Conservation (phyloP, 148 eudicot species). For the Polygonum aviculare region DNA sequence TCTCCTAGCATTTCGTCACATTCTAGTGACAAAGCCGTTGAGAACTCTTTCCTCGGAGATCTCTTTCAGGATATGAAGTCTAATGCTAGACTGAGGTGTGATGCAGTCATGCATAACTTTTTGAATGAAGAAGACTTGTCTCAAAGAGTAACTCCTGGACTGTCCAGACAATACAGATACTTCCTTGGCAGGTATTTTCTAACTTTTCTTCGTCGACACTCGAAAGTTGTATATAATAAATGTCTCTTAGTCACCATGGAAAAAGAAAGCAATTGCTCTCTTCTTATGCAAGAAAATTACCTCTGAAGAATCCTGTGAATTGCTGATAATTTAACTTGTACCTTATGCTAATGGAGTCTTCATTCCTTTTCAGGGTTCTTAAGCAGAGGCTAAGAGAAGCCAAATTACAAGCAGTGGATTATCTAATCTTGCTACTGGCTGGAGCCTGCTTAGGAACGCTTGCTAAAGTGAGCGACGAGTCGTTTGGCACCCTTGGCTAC, state of each 20-base stretch:
- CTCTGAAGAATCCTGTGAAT: background rate
- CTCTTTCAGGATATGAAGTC: constrained; percentile 36
- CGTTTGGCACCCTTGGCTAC: constrained; percentile 79
- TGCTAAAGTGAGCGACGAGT: constrained; percentile 67
- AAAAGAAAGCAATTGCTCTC: background rate
- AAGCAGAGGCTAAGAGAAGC: constrained; percentile 94
- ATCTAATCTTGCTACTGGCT: constrained; percentile 75
- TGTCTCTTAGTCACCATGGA: background rate
- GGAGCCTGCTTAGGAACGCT: constrained; percentile 91
- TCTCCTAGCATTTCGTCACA: constrained; percentile 31
- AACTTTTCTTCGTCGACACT: background rate
- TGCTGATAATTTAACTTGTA: background rate
- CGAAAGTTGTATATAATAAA: background rate
- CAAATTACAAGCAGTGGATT: constrained; percentile 75
- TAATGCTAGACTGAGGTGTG: constrained; percentile 30
- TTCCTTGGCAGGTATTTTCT: constrained; percentile 77
- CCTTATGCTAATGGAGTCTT: background rate
- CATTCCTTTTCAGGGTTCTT: constrained; percentile 37
- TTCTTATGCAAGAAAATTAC: background rate
- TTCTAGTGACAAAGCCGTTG: constrained; percentile 14
- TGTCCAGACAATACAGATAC: constrained; percentile 63
- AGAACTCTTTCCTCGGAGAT: constrained; percentile 36
- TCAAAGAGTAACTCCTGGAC: constrained; percentile 57
- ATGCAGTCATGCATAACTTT: constrained; percentile 36
- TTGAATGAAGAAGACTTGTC: constrained; percentile 49